Percentiles rank a stretch among this genome's conserved stretches.
Conservation (phyloP, 2,329 filamentous ascomycete genomes). For the Paracamarosporium sp. region DNA sequence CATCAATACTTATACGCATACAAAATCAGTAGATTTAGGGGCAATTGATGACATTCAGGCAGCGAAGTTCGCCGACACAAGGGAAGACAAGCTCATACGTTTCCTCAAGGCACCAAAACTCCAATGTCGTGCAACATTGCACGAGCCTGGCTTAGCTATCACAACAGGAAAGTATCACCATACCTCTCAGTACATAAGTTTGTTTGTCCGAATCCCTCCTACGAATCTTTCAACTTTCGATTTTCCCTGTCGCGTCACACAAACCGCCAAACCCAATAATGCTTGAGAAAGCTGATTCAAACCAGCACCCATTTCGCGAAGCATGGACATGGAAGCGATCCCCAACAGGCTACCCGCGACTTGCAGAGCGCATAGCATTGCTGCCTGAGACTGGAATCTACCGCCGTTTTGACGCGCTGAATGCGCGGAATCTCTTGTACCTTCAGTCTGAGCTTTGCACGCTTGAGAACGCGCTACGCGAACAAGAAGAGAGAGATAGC, state of each 20-base stretch:
- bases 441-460: slow-evolving; percentile 4
- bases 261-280: neutral
- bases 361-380: neutral
- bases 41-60: too few species aligned
- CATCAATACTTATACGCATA: too few species aligned
- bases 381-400: slow-evolving; percentile 1
- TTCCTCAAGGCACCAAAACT: neutral
- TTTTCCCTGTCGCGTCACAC: too few species aligned
- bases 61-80: too few species aligned
- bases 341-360: neutral
- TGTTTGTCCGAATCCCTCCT: neutral
- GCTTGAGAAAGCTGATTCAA: neutral
- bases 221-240: too few species aligned
- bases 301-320: neutral
- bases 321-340: neutral
- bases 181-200: neutral
- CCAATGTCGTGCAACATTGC: neutral
- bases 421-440: slow-evolving; percentile 4
- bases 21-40: too few species aligned
- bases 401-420: neutral
- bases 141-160: neutral
- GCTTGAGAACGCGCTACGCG: slow-evolving; percentile 3
- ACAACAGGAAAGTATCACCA: neutral
- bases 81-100: too few species aligned
- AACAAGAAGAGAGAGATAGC: neutral